Evolutionary conservation across 2,329 filamentous ascomycete species (phyloP).

Genomic region (Metarhizium album): DNA sequence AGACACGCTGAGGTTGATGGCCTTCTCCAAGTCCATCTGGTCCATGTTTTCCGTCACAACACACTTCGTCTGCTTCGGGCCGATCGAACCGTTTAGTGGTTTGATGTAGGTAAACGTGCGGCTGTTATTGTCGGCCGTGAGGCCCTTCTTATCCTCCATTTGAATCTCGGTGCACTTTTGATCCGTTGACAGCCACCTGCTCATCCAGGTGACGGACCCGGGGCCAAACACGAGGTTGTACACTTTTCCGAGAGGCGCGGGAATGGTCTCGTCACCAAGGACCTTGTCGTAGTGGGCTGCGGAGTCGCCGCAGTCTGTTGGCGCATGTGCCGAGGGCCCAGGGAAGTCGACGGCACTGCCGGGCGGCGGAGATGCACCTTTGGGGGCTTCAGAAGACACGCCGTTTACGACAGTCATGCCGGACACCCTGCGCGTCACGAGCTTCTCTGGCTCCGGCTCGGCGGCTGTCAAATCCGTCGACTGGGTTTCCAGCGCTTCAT

Average conservation of each 20-base stretch:
- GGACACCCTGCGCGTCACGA: constrained; percentile 62
- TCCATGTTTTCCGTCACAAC: constrained; percentile 81
- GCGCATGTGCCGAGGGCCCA: constrained; percentile 67
- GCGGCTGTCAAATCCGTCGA: constrained; percentile 27
- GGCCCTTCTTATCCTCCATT: constrained; percentile 72
- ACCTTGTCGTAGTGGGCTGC: constrained; percentile 74
- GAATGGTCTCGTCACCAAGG: constrained; percentile 75
- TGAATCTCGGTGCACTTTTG: constrained; percentile 85
- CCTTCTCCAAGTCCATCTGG: constrained; percentile 73
- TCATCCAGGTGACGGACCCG: constrained; percentile 69
- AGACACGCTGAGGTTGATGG: constrained; percentile 68
- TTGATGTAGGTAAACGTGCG: constrained; percentile 84
- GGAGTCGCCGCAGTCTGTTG: constrained; percentile 76
- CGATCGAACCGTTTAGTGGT: constrained; percentile 71
- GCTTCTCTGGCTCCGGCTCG: constrained; percentile 49
- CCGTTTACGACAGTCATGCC: constrained; percentile 35
- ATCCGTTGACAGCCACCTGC: constrained; percentile 73
- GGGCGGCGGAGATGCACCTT: constrained; percentile 33
- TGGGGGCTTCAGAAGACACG: constrained; percentile 28
- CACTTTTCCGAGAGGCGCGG: constrained; percentile 82
- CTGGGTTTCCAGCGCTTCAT: constrained; percentile 56
- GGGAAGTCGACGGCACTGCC: constrained; percentile 57
- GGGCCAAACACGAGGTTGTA: constrained; percentile 83
- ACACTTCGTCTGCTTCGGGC: constrained; percentile 90
- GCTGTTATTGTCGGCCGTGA: constrained; percentile 63